phyloP scores from a whole-genome alignment of 176 grass and related monocot genomes.

The Oryza australiensis region DNA sequence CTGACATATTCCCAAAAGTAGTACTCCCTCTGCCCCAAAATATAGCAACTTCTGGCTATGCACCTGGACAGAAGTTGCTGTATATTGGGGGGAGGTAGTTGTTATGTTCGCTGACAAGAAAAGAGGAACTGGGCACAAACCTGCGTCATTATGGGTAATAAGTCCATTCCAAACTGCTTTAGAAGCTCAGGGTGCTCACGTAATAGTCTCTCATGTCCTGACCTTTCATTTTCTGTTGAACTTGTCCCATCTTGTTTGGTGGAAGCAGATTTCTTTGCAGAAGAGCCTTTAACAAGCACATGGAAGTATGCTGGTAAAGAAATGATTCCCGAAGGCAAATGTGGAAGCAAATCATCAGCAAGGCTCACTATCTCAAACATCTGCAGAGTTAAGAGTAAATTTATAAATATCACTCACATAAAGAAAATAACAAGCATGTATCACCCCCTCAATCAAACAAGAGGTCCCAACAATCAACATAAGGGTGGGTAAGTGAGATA shows the following conservation, averaged over 20 bases:
- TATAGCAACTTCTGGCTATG: no score
- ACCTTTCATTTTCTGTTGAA: constrained; percentile 66
- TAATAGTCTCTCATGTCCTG: constrained; percentile 80
- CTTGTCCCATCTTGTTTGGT: constrained; percentile 58
- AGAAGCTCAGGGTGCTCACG: constrained; percentile 88
- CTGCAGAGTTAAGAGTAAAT: constrained; percentile 49
- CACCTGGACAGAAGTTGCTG: no score
- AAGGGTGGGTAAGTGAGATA: constrained; percentile 7
- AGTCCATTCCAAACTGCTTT: constrained; percentile 86
- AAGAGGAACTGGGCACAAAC: constrained; percentile 32
- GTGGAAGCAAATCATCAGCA: constrained; percentile 85
- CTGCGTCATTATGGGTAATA: constrained; percentile 85
- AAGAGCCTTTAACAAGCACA: constrained; percentile 61
- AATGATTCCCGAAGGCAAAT: constrained; percentile 78
- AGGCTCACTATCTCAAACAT: constrained; percentile 93
- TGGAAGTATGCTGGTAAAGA: constrained; percentile 65
- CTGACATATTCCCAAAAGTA: neutral
- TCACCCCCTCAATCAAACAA: constrained; percentile 21
- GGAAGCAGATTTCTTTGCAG: constrained; percentile 56
- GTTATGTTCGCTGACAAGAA: neutral
- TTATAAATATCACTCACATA: neutral
- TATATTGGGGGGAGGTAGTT: neutral
- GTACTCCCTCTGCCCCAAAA: no score
- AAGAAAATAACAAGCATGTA: constrained; percentile 21
- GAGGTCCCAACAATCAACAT: neutral